Percentiles rank a stretch among this genome's conserved stretches.
phyloP scores from a whole-genome alignment of 169 alveolate species.

The Plasmodium malariae region DNA sequence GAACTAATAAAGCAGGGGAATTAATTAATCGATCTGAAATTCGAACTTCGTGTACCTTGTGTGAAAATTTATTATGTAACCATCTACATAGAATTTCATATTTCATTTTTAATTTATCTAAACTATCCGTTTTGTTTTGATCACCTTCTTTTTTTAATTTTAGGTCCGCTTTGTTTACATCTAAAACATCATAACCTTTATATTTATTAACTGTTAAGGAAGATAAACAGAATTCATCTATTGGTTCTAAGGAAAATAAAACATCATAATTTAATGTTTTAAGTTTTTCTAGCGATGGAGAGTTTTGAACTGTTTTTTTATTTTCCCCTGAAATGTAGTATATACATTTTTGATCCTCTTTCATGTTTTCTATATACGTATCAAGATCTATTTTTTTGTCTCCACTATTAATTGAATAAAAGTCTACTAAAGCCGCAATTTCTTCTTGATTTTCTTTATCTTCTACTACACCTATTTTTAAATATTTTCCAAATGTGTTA shows the following conservation, averaged over 20 bases:
- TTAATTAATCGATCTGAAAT: constrained; percentile 93
- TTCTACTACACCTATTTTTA: constrained; percentile 97
- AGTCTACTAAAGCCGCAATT: constrained; percentile 93
- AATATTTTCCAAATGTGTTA: constrained; percentile 93
- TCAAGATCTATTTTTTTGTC: constrained; percentile 90
- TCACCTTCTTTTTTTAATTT: constrained; percentile 91
- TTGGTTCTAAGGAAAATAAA: constrained; percentile 94
- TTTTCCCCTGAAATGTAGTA: constrained; percentile 96
- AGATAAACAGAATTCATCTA: constrained; percentile 97
- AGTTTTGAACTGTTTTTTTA: constrained; percentile 90
- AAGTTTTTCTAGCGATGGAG: constrained; percentile 95
- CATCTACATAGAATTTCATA: constrained; percentile 93
- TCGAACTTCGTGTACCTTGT: constrained; percentile 92
- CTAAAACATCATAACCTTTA: constrained; percentile 92
- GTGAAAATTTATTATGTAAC: constrained; percentile 90
- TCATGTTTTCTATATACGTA: constrained; percentile 94
- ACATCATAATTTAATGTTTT: constrained; percentile 95
- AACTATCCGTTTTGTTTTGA: constrained; percentile 72
- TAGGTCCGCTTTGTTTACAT: constrained; percentile 95
- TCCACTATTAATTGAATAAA: constrained; percentile 90
- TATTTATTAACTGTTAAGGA: constrained; percentile 92
- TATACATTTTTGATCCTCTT: constrained; percentile 94
- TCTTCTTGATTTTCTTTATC: constrained; percentile 96
- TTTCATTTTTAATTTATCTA: constrained; percentile 83
- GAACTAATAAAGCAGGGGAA: constrained; percentile 94